These are phyloP conservation scores for Magnolia kwangsiensis DNA, from an alignment of 164 flowering plant species.

Conservation along the genomic window DNA sequence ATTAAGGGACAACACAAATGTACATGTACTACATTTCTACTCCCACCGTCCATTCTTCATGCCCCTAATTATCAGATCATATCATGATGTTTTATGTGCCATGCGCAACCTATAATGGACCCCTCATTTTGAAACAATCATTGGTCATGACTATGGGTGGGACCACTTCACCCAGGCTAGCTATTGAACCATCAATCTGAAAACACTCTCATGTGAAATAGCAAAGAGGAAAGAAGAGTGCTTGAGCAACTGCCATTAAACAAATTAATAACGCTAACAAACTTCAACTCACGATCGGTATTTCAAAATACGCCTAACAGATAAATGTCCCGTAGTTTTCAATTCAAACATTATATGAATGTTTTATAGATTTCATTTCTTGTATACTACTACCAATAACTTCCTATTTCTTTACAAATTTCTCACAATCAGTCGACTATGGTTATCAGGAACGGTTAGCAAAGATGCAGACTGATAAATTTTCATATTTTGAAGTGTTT, in stretches of 20 bases:
- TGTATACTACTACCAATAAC: not conserved
- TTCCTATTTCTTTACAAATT: not conserved
- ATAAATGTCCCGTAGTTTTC: not conserved
- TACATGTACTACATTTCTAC: too few species aligned
- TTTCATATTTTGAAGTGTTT: slow-evolving; percentile 14
- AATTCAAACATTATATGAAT: not conserved
- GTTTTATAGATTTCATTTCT: not conserved
- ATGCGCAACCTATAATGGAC: too few species aligned
- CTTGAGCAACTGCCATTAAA: not conserved
- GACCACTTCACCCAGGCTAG: too few species aligned
- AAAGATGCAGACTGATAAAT: not conserved
- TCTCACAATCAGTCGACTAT: not conserved
- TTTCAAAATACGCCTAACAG: not conserved
- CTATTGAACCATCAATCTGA: too few species aligned
- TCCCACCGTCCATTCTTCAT: too few species aligned
- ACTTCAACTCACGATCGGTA: not conserved
- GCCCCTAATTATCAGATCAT: too few species aligned
- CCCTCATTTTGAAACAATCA: too few species aligned
- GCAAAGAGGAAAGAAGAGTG: not conserved
- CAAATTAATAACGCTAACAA: not conserved
- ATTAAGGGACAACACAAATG: too few species aligned
- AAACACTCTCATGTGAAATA: too few species aligned
- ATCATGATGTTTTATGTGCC: too few species aligned
- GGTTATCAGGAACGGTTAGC: not conserved
- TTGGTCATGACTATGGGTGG: too few species aligned